phyloP scores from a whole-genome alignment of 768 basidiomycete genomes.

The Calocybe indica region DNA sequence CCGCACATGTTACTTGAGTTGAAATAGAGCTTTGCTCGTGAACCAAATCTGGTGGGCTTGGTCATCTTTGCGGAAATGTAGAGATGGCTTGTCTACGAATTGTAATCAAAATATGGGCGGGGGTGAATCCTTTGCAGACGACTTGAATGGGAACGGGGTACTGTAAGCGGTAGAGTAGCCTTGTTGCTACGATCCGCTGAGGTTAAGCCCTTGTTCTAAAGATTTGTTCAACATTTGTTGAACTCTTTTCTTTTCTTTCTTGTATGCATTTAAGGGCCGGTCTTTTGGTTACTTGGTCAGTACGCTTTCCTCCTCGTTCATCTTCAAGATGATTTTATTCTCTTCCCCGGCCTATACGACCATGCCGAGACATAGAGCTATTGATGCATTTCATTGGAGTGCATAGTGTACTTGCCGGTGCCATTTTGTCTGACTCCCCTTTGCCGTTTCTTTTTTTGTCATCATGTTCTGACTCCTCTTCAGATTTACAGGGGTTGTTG shows the following conservation, averaged over 20 bases:
- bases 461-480: constrained; percentile 1
- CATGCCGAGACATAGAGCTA: constrained; percentile 78
- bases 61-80: constrained; percentile 48
- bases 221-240: constrained; percentile 55
- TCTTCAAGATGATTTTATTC: constrained; percentile 62
- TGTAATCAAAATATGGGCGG: constrained; percentile 62
- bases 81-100: constrained; percentile 45
- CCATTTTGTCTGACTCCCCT: constrained; percentile 68
- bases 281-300: constrained; percentile 6
- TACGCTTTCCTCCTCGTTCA: constrained; percentile 3
- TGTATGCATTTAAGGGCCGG: constrained; percentile 37
- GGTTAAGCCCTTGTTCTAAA: constrained; percentile 69
- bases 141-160: constrained; percentile 72
- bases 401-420: constrained; percentile 85
- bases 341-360: constrained; percentile 92
- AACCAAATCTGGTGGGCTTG: constrained; percentile 56
- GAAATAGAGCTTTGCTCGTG: constrained; percentile 67
- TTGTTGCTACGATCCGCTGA: constrained; percentile 76
- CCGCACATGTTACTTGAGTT: constrained; percentile 60
- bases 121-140: constrained; percentile 76
- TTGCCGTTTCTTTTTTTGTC: constrained; percentile 9
- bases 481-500: background rate
- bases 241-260: constrained; percentile 33
- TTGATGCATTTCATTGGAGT: constrained; percentile 45
- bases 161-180: constrained; percentile 76